Conservation (phyloP, 23 red algal genomes). For the Porphyridium purpureum region DNA sequence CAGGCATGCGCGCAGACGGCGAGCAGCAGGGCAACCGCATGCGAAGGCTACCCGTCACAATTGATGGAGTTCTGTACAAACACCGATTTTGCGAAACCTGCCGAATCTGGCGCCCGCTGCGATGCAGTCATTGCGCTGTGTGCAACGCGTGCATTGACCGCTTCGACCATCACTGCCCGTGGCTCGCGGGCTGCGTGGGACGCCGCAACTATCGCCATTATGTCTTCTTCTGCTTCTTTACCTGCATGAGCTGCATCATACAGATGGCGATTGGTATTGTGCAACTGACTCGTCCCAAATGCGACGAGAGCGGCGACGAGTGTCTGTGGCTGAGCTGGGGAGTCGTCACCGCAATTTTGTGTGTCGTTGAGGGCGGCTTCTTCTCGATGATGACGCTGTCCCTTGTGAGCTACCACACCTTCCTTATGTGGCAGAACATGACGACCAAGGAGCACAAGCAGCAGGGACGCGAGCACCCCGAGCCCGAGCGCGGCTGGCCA, state of each 20-base stretch:
- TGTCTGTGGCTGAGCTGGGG: no score
- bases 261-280: slow-evolving; percentile 41
- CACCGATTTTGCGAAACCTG: slow-evolving; percentile 92
- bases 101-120: slow-evolving; percentile 74
- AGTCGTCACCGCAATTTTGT: slow-evolving; percentile 16
- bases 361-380: slow-evolving; percentile 41
- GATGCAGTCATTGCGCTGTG: slow-evolving; percentile 63
- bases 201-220: slow-evolving; percentile 83
- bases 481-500: no score
- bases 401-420: slow-evolving; percentile 66
- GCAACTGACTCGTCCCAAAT: slow-evolving; percentile 21
- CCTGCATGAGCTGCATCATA: slow-evolving; percentile 20
- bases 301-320: no score
- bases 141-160: slow-evolving; percentile 94
- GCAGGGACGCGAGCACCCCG: no score
- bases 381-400: slow-evolving; percentile 51
- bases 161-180: slow-evolving; percentile 99
- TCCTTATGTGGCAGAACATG: slow-evolving; percentile 77
- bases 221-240: slow-evolving; percentile 47
- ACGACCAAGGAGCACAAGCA: slow-evolving; percentile 38
- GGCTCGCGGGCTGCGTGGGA: slow-evolving; percentile 70
- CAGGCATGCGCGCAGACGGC: no score
- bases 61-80: slow-evolving; percentile 24
- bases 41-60: slow-evolving; percentile 11
- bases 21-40: slow-evolving; percentile 22